These are phyloP conservation scores for Pseudocercospora crystallina DNA, from an alignment of 2,329 filamentous ascomycete genomes.

Conservation along the genomic window DNA sequence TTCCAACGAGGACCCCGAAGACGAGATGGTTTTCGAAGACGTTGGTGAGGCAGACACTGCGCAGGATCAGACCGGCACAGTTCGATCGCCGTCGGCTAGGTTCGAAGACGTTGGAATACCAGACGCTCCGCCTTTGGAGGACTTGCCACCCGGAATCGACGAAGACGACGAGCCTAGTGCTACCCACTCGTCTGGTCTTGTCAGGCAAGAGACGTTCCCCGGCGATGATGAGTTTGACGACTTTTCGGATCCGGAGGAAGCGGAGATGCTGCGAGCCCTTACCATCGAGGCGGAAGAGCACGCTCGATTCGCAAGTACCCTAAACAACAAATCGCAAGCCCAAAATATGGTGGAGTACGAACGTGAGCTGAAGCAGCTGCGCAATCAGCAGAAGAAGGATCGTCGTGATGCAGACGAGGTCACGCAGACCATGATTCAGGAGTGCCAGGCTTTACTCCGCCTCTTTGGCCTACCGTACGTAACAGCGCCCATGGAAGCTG, in stretches of 20 bases:
- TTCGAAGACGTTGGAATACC: constrained; percentile 52
- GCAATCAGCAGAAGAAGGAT: constrained; percentile 95
- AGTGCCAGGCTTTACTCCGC: constrained; percentile 86
- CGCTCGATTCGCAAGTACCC: constrained; percentile 81
- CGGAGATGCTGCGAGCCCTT: constrained; percentile 81
- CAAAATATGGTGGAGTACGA: constrained; percentile 81
- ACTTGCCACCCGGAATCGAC: constrained; percentile 12
- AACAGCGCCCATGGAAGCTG: constrained; percentile 97
- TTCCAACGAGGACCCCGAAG: not conserved
- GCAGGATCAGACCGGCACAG: not conserved
- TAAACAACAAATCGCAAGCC: constrained; percentile 71
- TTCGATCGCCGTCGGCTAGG: constrained; percentile 31
- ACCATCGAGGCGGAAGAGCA: constrained; percentile 92
- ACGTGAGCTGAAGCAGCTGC: constrained; percentile 78
- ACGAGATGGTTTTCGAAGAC: constrained; percentile 14
- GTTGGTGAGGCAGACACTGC: not conserved
- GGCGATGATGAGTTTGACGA: constrained; percentile 43
- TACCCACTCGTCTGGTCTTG: constrained; percentile 32
- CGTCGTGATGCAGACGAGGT: constrained; percentile 95
- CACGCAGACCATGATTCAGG: constrained; percentile 90
- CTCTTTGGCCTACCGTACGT: constrained; percentile 95
- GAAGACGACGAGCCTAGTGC: constrained; percentile 30
- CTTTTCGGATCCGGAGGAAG: constrained; percentile 83
- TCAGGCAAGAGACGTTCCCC: constrained; percentile 29
- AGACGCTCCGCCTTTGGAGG: constrained; percentile 17